phyloP scores from a whole-genome alignment of 2,329 filamentous ascomycete genomes.

The Exserohilum turcica region DNA sequence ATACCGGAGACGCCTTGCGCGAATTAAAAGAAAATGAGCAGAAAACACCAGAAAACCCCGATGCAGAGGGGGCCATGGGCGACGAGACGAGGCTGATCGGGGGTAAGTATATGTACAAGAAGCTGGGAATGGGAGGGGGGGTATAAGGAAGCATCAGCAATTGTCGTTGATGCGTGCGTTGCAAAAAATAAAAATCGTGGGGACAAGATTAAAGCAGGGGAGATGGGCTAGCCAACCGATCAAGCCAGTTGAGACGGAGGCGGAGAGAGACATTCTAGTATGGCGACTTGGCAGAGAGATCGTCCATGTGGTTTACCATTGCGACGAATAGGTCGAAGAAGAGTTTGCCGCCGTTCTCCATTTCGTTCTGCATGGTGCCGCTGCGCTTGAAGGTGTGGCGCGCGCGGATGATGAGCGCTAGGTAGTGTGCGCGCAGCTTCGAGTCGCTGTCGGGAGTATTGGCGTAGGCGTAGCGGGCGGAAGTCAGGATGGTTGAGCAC shows the following conservation, averaged over 20 bases:
- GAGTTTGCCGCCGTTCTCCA: constrained; percentile 83
- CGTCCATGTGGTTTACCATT: constrained; percentile 80
- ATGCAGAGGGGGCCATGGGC: background rate
- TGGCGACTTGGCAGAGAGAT: constrained; percentile 38
- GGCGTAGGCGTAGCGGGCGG: constrained; percentile 86
- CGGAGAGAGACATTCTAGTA: constrained; percentile 25
- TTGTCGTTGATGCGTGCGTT: background rate
- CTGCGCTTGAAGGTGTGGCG: constrained; percentile 89
- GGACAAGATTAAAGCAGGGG: constrained; percentile 18
- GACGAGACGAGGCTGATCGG: constrained; percentile 6
- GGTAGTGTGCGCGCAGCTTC: constrained; percentile 88
- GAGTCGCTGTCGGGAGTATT: constrained; percentile 89
- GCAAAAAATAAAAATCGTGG: background rate
- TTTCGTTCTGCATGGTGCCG: constrained; percentile 94
- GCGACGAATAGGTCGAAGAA: constrained; percentile 96
- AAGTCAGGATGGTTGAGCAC: constrained; percentile 81
- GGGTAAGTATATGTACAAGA: constrained; percentile 8
- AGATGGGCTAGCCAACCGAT: constrained; percentile 7
- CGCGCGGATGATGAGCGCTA: constrained; percentile 88
- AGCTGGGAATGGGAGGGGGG: background rate
- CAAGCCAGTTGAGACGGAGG: constrained; percentile 1
- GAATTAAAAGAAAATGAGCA: background rate
- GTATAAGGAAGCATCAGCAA: background rate
- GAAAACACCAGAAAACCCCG: background rate
- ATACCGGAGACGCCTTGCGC: background rate